Conservation (phyloP, 73 alveolate species). For the Symbiodinium natans region DNA sequence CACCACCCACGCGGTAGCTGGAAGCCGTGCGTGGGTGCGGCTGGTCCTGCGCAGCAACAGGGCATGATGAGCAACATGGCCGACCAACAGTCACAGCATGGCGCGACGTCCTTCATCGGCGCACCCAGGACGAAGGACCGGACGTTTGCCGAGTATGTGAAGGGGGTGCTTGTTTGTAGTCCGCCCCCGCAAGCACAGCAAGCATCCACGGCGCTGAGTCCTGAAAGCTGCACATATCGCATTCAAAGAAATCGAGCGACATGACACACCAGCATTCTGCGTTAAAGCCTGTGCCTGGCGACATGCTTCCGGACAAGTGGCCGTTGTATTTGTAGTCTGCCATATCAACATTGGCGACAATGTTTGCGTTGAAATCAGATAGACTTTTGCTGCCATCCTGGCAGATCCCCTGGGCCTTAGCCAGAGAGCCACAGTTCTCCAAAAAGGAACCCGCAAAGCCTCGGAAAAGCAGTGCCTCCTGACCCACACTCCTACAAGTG, state of each 20-base stretch:
- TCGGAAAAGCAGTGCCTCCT: not conserved
- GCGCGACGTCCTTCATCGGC: not conserved
- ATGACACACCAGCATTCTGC: no score
- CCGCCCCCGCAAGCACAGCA: slow-evolving; percentile 45
- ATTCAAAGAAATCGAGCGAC: not conserved
- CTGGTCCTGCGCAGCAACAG: not conserved
- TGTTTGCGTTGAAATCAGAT: not conserved
- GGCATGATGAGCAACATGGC: not conserved
- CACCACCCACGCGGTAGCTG: slow-evolving; percentile 16
- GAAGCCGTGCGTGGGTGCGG: slow-evolving; percentile 20
- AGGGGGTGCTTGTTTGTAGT: slow-evolving; percentile 14
- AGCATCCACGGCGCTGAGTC: not conserved
- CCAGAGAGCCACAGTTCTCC: not conserved
- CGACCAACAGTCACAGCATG: not conserved
- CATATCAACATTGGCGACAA: not conserved
- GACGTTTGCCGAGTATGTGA: not conserved
- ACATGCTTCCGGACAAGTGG: not conserved
- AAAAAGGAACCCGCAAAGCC: not conserved
- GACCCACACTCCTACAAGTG: not conserved
- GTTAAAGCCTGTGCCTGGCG: not conserved
- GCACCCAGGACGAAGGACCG: slow-evolving; percentile 5
- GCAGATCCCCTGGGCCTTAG: slow-evolving; percentile 21
- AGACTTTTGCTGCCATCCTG: slow-evolving; percentile 10
- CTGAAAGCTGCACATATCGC: not conserved
- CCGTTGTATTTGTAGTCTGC: slow-evolving; percentile 13